These are phyloP conservation scores for Picea engelmannii DNA, from an alignment of 83 land plant species.

Conservation along the genomic window DNA sequence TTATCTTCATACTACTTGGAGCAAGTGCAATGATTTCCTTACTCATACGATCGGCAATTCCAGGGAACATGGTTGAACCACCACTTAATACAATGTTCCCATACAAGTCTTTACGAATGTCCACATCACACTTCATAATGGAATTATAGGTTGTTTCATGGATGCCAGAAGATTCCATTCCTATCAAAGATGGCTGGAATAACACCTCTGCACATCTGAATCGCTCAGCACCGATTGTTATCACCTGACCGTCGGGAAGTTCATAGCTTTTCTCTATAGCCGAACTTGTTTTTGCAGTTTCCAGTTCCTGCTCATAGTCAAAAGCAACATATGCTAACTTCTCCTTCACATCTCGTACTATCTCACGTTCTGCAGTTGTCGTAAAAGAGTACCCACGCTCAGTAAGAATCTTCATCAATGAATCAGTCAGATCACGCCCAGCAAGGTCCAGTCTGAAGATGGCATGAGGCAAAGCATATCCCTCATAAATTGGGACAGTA, in stretches of 20 bases:
- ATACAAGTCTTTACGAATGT: constrained; percentile 30
- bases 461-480: too few relatives aligned
- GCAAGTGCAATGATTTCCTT: too few relatives aligned
- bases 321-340: too few relatives aligned
- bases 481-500: too few relatives aligned
- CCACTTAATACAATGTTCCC: constrained; percentile 48
- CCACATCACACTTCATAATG: constrained; percentile 24
- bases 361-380: too few relatives aligned
- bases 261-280: constrained; percentile 66
- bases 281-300: constrained; percentile 43
- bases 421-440: too few relatives aligned
- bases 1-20: too few relatives aligned
- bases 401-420: too few relatives aligned
- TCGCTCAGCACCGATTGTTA: constrained; percentile 74
- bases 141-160: constrained; percentile 16
- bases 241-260: constrained; percentile 70
- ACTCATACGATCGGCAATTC: constrained; percentile 66
- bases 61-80: constrained; percentile 73
- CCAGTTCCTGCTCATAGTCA: constrained; percentile 42
- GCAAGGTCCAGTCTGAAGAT: too few relatives aligned
- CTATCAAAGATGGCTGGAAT: constrained; percentile 55
- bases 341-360: too few relatives aligned
- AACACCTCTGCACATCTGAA: constrained; percentile 65
- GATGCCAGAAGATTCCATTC: constrained; percentile 26
- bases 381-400: too few relatives aligned